Evolutionary conservation across 2,329 filamentous ascomycete species (phyloP).

Genomic region (Elsinoe australis): DNA sequence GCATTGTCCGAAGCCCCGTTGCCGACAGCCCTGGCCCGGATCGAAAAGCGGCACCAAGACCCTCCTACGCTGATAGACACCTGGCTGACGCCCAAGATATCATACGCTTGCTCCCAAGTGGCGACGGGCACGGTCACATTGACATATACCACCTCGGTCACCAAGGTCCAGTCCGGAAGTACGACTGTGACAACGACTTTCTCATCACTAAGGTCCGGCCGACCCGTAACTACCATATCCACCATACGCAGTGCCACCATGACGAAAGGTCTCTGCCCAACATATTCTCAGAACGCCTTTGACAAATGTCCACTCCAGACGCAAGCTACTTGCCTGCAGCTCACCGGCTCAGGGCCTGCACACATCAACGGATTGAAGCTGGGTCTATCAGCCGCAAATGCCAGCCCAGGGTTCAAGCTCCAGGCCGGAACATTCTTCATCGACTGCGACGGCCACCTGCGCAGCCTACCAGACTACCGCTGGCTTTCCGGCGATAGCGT

Average conservation of each 20-base stretch:
- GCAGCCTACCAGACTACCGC: neutral
- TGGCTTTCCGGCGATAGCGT: neutral
- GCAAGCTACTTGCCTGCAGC: neutral
- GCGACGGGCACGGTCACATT: slow-evolving; percentile 11
- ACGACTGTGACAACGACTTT: slow-evolving; percentile 2
- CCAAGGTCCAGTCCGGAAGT: neutral
- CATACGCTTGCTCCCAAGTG: slow-evolving; percentile 17
- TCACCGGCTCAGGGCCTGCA: neutral
- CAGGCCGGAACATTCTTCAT: neutral
- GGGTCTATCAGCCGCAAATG: neutral
- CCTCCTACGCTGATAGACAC: slow-evolving; percentile 14
- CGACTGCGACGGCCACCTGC: neutral
- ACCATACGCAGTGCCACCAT: neutral
- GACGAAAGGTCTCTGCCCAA: neutral
- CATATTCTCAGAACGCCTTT: neutral
- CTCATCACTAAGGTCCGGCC: neutral
- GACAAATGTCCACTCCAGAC: neutral
- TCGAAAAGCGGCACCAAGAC: neutral
- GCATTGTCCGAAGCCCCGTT: too few species aligned
- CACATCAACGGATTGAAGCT: neutral
- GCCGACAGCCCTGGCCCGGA: neutral
- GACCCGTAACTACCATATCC: neutral
- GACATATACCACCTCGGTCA: neutral
- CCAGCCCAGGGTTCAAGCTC: neutral
- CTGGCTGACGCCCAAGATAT: slow-evolving; percentile 18